Evolutionary conservation across 192 early-diverging fungal species (phyloP).

Genomic region (Pecoramyces ruminantium): DNA sequence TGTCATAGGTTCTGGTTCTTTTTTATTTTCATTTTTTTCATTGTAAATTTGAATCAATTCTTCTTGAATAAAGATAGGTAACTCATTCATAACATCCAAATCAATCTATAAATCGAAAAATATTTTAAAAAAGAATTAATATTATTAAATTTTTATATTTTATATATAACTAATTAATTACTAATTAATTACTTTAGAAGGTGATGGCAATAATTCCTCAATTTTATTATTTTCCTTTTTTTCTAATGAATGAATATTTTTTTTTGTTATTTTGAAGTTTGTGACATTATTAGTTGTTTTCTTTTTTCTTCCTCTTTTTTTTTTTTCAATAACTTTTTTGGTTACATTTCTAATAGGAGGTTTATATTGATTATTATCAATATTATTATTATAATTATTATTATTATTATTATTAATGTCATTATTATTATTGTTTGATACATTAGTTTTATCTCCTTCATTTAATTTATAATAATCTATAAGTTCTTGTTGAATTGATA

Average conservation of each 20-base stretch:
- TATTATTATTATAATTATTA: neutral
- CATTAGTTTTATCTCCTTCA: neutral
- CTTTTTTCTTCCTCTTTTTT: neutral
- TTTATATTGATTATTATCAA: neutral
- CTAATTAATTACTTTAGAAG: neutral
- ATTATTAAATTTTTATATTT: too few species aligned
- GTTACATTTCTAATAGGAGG: too few species aligned
- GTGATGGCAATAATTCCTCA: neutral
- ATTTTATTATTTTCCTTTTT: neutral
- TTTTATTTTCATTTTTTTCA: neutral
- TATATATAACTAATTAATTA: too few species aligned
- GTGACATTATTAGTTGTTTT: neutral
- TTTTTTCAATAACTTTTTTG: neutral
- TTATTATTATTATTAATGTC: neutral
- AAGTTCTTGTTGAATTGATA: neutral
- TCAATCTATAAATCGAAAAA: neutral
- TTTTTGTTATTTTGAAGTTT: neutral
- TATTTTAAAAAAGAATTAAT: neutral
- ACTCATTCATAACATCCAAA: neutral
- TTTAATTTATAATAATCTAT: neutral
- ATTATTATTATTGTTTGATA: neutral
- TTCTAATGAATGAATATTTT: neutral
- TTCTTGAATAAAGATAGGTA: neutral
- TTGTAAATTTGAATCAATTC: neutral
- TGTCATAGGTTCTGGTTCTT: neutral